Conservation (phyloP, 1,284 basidiomycete species). For the Ustilago crameri region DNA sequence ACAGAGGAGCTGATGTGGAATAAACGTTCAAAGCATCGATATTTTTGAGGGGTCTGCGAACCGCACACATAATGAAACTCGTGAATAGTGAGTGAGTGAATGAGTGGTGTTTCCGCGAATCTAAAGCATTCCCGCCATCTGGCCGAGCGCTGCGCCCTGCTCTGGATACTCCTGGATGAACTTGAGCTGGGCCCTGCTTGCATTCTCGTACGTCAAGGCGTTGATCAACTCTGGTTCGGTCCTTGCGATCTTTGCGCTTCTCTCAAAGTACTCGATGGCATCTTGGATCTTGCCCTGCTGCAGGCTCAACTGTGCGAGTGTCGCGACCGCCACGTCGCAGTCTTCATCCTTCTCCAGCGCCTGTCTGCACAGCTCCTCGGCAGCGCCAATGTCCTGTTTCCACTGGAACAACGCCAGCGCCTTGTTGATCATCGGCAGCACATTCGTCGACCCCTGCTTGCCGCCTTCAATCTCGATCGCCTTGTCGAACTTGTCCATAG, state of each 20-base stretch:
- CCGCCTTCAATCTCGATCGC: slow-evolving; percentile 86
- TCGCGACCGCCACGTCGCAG: slow-evolving; percentile 96
- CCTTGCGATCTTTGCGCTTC: slow-evolving; percentile 85
- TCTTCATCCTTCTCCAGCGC: slow-evolving; percentile 85
- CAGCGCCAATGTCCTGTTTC: slow-evolving; percentile 86
- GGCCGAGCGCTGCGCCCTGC: slow-evolving; percentile 59
- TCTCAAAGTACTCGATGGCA: slow-evolving; percentile 87
- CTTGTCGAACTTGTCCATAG: slow-evolving; percentile 92
- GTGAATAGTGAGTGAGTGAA: no score
- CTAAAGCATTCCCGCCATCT: slow-evolving; percentile 60
- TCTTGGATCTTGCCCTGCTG: slow-evolving; percentile 90
- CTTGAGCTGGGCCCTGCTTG: slow-evolving; percentile 60
- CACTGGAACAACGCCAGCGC: slow-evolving; percentile 94
- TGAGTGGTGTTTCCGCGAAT: no score
- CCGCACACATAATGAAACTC: no score
- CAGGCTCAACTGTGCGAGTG: slow-evolving; percentile 89
- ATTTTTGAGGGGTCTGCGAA: no score
- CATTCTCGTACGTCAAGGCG: slow-evolving; percentile 85
- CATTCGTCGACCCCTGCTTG: slow-evolving; percentile 53
- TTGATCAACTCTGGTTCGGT: slow-evolving; percentile 90
- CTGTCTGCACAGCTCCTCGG: slow-evolving; percentile 86
- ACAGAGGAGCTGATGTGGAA: no score
- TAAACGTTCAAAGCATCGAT: no score
- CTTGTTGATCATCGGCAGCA: slow-evolving; percentile 89
- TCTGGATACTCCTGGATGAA: slow-evolving; percentile 66